Percentiles rank a stretch among this genome's conserved stretches.
These are phyloP conservation scores for Euphorbia celastroides DNA, from an alignment of 441 rosid species.

Conservation along the genomic window DNA sequence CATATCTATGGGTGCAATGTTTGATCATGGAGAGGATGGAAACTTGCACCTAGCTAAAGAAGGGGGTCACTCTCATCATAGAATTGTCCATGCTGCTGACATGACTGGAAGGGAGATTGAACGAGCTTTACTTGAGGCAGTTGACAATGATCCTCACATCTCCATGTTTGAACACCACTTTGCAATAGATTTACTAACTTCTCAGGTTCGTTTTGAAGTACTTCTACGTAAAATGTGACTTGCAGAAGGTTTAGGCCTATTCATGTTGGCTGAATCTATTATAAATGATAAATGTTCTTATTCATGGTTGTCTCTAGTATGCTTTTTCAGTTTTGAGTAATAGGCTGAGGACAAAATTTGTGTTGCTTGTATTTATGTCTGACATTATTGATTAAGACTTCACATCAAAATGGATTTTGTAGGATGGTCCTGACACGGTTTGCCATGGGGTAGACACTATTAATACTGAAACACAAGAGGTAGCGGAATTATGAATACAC, in stretches of 20 bases:
- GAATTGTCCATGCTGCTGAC: constrained; percentile 98
- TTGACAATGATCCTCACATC: constrained; percentile 69
- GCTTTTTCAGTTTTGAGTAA: neutral
- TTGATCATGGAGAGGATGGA: constrained; percentile 92
- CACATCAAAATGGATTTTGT: constrained; percentile 23
- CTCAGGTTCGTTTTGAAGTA: constrained; percentile 44
- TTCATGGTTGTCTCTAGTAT: neutral
- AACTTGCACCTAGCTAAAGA: constrained; percentile 95
- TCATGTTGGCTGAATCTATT: constrained; percentile 1
- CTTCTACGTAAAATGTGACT: neutral
- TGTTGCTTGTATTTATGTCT: neutral
- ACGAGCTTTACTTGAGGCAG: constrained; percentile 86
- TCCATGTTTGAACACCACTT: constrained; percentile 79
- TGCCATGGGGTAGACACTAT: constrained; percentile 92
- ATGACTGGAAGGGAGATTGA: constrained; percentile 99
- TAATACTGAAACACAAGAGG: constrained; percentile 80
- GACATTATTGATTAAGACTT: neutral
- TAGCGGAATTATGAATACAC: constrained; percentile 20
- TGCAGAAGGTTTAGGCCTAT: neutral
- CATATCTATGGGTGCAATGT: constrained; percentile 90
- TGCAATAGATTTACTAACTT: constrained; percentile 88
- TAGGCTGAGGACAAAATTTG: neutral
- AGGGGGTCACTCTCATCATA: constrained; percentile 92
- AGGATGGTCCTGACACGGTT: constrained; percentile 69
- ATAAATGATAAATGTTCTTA: neutral